Base-by-base conservation (phyloP, 2,329 filamentous ascomycete genomes). In the Didymella sp. region DNA sequence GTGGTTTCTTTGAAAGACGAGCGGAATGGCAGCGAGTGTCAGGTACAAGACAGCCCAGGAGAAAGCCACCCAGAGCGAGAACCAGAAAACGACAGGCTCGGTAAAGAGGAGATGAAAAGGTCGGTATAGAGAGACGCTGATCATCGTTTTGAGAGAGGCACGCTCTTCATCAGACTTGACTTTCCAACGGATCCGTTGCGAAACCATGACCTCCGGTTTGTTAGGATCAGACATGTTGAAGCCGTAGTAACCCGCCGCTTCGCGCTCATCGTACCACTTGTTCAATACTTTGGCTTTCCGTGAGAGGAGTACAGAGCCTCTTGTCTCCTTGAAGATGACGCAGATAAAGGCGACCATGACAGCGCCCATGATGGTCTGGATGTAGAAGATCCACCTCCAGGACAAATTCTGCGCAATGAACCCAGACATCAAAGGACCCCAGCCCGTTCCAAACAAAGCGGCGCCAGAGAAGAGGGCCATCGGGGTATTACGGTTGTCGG, bases 351-450 rank as follows among this genome's bases (percentile, higher is more conserved):
- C 63, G 51, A 92, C 84, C 42, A 95, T 75, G 1, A 87, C 73
- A 0, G 81, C 86, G 51, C 87, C 85, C 21, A 85, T 78, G 42
- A 96, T 92, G 7, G 87, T 85, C 66, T 97, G 93, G 25, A 93
- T 82, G 83, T 92, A 96, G 73, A 96, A 96, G 0, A 93, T 85
- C 92, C 92, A 96, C 60, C 91, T 86, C 91, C 91, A 96, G 4
- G 77, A 82, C 1, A 85, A 81, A 47, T 85, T 81, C 31, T 89
- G 78, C 0, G 88, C 85, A 60, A 97, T 86, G 42, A 88, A 85
- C 0, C 90, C 86, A 4, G 84, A 84, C 0, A 92, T 79, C 6
- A 96, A 71, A 0, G 92, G 92, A 0, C 92, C 93, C 0, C 89
- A 78, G 0, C 92, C 92, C 0, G 92, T 96, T 0, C 92, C 94